phyloP scores from a whole-genome alignment of 805 yeast genomes.

The Candida boleticola region DNA sequence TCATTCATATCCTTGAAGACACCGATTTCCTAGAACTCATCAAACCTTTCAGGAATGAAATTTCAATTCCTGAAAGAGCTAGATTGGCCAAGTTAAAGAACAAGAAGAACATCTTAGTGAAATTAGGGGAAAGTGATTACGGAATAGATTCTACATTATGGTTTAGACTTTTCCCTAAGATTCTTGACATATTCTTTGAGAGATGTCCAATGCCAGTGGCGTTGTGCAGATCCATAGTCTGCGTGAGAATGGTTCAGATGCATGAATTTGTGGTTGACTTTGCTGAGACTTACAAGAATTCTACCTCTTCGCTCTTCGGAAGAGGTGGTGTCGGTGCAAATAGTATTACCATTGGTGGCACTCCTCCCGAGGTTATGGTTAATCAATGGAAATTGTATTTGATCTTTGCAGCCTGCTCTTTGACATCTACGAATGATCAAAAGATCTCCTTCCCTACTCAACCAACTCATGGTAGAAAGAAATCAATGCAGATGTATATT shows the following conservation, averaged over 20 bases:
- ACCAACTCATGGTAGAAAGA: conserved; percentile 68
- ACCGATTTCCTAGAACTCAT: conserved; percentile 67
- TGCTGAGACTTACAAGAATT: conserved; percentile 43
- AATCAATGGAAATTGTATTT: conserved; percentile 89
- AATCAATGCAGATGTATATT: conserved; percentile 74
- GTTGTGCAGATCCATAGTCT: conserved; percentile 83
- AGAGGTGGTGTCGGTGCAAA: conserved; percentile 14
- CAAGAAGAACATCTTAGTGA: conserved; percentile 65
- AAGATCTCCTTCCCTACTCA: conserved; percentile 53
- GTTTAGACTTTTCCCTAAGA: conserved; percentile 81
- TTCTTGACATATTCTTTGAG: conserved; percentile 69
- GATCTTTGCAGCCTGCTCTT: conserved; percentile 86
- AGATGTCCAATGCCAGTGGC: conserved; percentile 93
- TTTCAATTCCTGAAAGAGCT: conserved; percentile 75
- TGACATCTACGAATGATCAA: conserved; percentile 88
- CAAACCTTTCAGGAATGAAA: conserved; percentile 45
- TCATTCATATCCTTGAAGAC: conserved; percentile 73
- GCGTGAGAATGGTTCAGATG: conserved; percentile 83
- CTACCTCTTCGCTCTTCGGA: conserved; percentile 37
- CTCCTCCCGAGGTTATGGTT: conserved; percentile 67
- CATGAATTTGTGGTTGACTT: conserved; percentile 64
- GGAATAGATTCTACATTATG: conserved; percentile 97
- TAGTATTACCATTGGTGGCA: conserved; percentile 1
- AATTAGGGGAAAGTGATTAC: conserved; percentile 84
- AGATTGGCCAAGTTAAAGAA: conserved; percentile 64